These are phyloP conservation scores for Coemansia sp. DNA, from an alignment of 371 early-diverging fungal genomes.

Conservation along the genomic window DNA sequence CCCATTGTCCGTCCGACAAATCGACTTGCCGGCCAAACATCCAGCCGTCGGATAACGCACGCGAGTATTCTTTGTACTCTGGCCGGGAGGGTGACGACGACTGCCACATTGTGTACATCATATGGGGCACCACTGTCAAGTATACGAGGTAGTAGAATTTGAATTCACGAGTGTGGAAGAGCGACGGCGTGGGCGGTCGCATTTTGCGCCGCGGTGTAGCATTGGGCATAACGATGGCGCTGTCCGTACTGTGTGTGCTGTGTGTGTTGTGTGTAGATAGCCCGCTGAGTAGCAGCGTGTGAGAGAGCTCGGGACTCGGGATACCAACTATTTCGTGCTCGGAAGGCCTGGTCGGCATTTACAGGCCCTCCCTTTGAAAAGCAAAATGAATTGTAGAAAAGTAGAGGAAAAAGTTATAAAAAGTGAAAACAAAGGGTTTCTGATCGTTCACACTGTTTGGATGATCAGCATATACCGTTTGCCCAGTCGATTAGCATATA, in stretches of 20 bases:
- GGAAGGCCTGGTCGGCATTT: slow-evolving; percentile 1
- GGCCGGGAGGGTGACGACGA: slow-evolving; percentile 55
- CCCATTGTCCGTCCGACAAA: slow-evolving; percentile 83
- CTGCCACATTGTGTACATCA: slow-evolving; percentile 63
- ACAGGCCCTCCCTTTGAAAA: neutral
- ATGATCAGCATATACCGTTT: no score
- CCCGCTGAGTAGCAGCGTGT: slow-evolving; percentile 6
- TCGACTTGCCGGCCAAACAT: slow-evolving; percentile 58
- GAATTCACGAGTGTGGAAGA: slow-evolving; percentile 57
- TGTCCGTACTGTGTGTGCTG: neutral
- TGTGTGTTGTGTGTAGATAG: neutral
- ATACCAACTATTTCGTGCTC: neutral
- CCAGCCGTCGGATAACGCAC: slow-evolving; percentile 43
- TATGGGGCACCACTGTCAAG: slow-evolving; percentile 58
- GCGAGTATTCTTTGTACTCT: slow-evolving; percentile 27
- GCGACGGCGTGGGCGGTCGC: slow-evolving; percentile 29
- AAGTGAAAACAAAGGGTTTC: neutral
- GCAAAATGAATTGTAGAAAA: neutral
- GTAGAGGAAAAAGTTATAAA: neutral
- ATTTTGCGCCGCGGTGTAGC: slow-evolving; percentile 19
- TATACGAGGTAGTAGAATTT: slow-evolving; percentile 70
- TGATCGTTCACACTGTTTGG: neutral
- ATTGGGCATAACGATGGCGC: slow-evolving; percentile 18
- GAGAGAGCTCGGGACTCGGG: slow-evolving; percentile 4
- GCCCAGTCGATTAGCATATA: no score